Conservation (phyloP, 2,329 filamentous ascomycete species). For the Cytospora schulzeri region DNA sequence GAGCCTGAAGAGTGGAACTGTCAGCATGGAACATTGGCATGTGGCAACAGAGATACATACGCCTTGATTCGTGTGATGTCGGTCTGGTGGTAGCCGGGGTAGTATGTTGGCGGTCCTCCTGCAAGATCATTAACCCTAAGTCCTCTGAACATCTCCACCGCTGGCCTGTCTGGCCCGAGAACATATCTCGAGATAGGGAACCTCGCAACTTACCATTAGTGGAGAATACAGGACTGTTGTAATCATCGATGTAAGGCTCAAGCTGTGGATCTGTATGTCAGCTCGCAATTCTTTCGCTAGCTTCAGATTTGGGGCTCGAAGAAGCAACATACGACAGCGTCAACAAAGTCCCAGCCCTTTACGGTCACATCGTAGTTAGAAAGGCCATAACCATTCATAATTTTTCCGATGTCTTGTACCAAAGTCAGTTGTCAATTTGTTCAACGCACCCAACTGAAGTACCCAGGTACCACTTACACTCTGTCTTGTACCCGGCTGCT, state of each 20-base stretch:
- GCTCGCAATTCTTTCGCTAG: background rate
- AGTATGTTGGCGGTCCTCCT: constrained; percentile 28
- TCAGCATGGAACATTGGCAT: constrained; percentile 1
- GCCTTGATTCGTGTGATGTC: constrained; percentile 34
- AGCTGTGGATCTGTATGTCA: constrained; percentile 24
- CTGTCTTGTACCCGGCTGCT: constrained; percentile 45
- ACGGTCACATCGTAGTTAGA: constrained; percentile 42
- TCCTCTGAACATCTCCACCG: background rate
- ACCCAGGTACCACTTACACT: constrained; percentile 36
- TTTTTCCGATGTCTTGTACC: constrained; percentile 40
- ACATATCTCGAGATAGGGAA: background rate
- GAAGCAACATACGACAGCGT: constrained; percentile 28
- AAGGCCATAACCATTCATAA: constrained; percentile 47
- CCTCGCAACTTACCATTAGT: constrained; percentile 26
- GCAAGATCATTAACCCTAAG: background rate
- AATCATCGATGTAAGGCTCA: constrained; percentile 36
- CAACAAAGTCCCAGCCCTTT: constrained; percentile 34
- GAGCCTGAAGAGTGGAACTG: constrained; percentile 17
- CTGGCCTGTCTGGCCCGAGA: too few species aligned
- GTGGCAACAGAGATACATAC: constrained; percentile 9
- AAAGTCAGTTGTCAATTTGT: too few species aligned
- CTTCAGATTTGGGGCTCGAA: background rate
- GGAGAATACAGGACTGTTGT: constrained; percentile 34
- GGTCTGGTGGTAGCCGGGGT: constrained; percentile 32
- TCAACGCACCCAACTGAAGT: background rate